Percentiles rank a stretch among this genome's conserved stretches.
Conservation (phyloP, 2,329 filamentous ascomycete species). For the Ophiocordyceps camponoti-leonardi region DNA sequence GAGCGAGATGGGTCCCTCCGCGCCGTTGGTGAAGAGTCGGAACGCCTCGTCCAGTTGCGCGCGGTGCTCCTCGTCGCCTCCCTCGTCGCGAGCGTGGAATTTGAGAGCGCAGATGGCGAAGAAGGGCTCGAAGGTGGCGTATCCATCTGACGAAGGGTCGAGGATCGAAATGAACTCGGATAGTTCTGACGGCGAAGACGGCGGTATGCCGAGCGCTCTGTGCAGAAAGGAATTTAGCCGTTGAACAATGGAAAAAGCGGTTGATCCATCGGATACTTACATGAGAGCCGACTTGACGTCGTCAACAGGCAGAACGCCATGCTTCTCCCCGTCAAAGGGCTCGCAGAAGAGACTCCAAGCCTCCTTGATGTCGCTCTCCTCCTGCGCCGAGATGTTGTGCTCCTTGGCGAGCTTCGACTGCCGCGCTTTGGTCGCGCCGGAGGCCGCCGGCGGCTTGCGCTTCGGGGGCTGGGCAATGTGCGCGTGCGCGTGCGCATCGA, state of each 20-base stretch:
- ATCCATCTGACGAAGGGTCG: slow-evolving; percentile 67
- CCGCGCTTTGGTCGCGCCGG: slow-evolving; percentile 25
- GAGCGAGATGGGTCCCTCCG: slow-evolving; percentile 50
- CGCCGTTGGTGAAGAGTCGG: slow-evolving; percentile 51
- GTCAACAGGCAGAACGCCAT: slow-evolving; percentile 48
- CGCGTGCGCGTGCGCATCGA: not conserved
- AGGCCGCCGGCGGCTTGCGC: slow-evolving; percentile 22
- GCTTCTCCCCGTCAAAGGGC: slow-evolving; percentile 53
- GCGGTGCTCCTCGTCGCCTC: slow-evolving; percentile 35
- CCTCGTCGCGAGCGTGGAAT: slow-evolving; percentile 43
- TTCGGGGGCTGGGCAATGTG: slow-evolving; percentile 27
- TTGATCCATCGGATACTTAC: slow-evolving; percentile 23
- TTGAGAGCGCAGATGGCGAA: slow-evolving; percentile 80
- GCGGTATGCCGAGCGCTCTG: slow-evolving; percentile 69
- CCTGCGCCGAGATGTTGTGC: slow-evolving; percentile 65
- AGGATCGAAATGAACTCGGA: slow-evolving; percentile 61
- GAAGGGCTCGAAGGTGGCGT: slow-evolving; percentile 65
- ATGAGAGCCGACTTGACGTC: slow-evolving; percentile 58
- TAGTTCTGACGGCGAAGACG: slow-evolving; percentile 46
- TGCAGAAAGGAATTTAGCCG: not conserved
- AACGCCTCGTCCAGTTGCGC: slow-evolving; percentile 70
- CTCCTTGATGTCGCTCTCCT: slow-evolving; percentile 83
- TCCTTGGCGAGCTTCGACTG: slow-evolving; percentile 85
- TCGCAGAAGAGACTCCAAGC: slow-evolving; percentile 72
- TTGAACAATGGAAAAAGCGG: not conserved